These are phyloP conservation scores for Dioscorea dumetorum DNA, from an alignment of 106 monocot genomes.

Conservation along the genomic window DNA sequence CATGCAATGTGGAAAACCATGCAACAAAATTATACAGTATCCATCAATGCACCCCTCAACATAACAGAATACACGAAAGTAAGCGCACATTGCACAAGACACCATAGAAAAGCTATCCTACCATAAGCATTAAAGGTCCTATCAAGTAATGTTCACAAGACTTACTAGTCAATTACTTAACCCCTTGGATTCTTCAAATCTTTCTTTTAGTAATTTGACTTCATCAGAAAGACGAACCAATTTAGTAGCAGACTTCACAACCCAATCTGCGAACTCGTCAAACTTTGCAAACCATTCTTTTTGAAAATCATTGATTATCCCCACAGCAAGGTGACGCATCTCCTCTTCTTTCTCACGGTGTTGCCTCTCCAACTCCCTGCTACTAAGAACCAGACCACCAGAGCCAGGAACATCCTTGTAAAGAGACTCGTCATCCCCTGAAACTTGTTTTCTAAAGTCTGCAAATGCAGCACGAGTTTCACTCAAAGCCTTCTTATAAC, in stretches of 20 bases:
- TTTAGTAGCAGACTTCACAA: conserved; percentile 19
- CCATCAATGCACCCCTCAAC: neutral
- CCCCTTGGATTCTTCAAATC: conserved; percentile 13
- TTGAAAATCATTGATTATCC: conserved; percentile 35
- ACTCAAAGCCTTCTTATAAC: conserved; percentile 72
- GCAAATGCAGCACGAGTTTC: conserved; percentile 46
- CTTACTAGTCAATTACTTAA: conserved; percentile 4
- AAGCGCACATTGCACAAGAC: neutral
- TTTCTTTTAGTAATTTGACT: conserved; percentile 29
- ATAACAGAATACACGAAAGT: neutral
- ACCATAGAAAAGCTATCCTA: too few relatives aligned
- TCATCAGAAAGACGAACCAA: conserved; percentile 21
- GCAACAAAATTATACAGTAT: neutral
- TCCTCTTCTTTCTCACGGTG: conserved; percentile 40
- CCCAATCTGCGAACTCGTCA: conserved; percentile 11
- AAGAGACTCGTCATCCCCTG: conserved; percentile 48
- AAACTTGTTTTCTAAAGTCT: conserved; percentile 59
- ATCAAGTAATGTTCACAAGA: neutral
- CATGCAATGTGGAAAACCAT: too few relatives aligned
- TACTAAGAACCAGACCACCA: conserved; percentile 60
- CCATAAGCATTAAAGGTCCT: neutral
- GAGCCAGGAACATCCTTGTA: conserved; percentile 60
- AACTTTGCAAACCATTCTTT: conserved; percentile 47
- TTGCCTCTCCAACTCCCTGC: conserved; percentile 55
- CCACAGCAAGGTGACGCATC: conserved; percentile 9